Conservation (phyloP, 306 rosid genomes). For the Ziziphus jujuba region DNA sequence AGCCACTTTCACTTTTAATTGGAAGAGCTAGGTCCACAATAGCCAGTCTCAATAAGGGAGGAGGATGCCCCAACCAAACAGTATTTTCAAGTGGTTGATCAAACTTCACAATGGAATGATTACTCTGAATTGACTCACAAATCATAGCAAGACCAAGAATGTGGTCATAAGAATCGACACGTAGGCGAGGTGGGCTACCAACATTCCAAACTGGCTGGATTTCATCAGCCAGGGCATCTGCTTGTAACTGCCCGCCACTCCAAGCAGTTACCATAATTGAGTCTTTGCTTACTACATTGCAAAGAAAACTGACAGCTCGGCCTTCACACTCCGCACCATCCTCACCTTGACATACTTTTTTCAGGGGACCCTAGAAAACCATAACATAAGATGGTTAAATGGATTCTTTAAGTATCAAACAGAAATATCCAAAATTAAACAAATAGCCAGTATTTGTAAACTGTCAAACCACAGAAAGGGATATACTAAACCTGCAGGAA, state of each 20-base stretch:
- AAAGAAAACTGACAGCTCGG: conserved; percentile 71
- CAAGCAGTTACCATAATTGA: conserved; percentile 86
- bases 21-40: conserved; percentile 91
- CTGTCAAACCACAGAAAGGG: too few relatives aligned
- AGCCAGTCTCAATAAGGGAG: conserved; percentile 86
- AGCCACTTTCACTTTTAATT: conserved; percentile 49
- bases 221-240: conserved; percentile 96
- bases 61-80: conserved; percentile 80
- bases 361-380: conserved; percentile 76
- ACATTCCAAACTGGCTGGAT: conserved; percentile 88
- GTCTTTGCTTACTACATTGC: conserved; percentile 77
- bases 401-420: conserved; percentile 1
- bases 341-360: conserved; percentile 59
- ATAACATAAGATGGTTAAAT: conserved; percentile 15
- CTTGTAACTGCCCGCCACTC: conserved; percentile 93
- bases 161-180: conserved; percentile 63
- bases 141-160: conserved; percentile 94
- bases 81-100: conserved; percentile 62
- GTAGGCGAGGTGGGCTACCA: conserved; percentile 75
- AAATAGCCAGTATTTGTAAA: neutral
- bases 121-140: conserved; percentile 59
- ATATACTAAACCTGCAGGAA: neutral
- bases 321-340: conserved; percentile 87
- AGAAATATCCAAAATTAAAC: neutral
- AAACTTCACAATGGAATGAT: conserved; percentile 40